These are phyloP conservation scores for Stachybotrys chartarum DNA, from an alignment of 2,329 filamentous ascomycete genomes.

Conservation along the genomic window DNA sequence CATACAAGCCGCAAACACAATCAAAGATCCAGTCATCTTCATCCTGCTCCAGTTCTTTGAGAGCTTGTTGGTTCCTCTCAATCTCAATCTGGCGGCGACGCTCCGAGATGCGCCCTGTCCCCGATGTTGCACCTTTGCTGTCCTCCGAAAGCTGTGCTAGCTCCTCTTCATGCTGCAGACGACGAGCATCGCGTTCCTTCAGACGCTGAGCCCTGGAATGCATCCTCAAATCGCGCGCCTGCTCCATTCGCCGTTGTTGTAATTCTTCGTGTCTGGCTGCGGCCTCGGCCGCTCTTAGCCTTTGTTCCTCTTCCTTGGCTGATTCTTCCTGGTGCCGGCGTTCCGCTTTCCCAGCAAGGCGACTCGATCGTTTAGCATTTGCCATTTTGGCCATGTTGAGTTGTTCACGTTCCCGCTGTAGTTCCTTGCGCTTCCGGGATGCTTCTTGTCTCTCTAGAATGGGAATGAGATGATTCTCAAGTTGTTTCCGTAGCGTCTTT, in stretches of 20 bases:
- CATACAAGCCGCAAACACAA: conserved; percentile 84
- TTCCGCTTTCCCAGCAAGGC: conserved; percentile 76
- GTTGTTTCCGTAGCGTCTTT: conserved; percentile 63
- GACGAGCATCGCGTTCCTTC: conserved; percentile 77
- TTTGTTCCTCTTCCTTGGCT: conserved; percentile 58
- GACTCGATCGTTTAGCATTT: conserved; percentile 88
- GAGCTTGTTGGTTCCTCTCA: conserved; percentile 68
- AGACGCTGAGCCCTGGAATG: conserved; percentile 80
- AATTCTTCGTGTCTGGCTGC: conserved; percentile 62
- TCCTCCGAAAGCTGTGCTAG: conserved; percentile 72
- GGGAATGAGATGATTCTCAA: conserved; percentile 75
- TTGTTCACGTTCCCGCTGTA: conserved; percentile 68
- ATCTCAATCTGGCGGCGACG: conserved; percentile 77
- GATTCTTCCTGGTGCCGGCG: conserved; percentile 69
- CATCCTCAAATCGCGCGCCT: conserved; percentile 71
- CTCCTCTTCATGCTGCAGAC: conserved; percentile 78
- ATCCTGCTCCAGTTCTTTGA: conserved; percentile 64
- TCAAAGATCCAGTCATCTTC: conserved; percentile 93
- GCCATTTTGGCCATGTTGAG: conserved; percentile 78
- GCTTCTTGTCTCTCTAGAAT: conserved; percentile 75
- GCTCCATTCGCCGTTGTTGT: conserved; percentile 50
- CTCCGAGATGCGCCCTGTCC: conserved; percentile 62
- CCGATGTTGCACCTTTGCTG: conserved; percentile 51
- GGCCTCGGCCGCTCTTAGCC: conserved; percentile 44
- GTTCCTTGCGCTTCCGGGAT: conserved; percentile 62